Evolutionary conservation across 2,329 filamentous ascomycete genomes (phyloP).

Genomic region (Verticillium alfalfae): DNA sequence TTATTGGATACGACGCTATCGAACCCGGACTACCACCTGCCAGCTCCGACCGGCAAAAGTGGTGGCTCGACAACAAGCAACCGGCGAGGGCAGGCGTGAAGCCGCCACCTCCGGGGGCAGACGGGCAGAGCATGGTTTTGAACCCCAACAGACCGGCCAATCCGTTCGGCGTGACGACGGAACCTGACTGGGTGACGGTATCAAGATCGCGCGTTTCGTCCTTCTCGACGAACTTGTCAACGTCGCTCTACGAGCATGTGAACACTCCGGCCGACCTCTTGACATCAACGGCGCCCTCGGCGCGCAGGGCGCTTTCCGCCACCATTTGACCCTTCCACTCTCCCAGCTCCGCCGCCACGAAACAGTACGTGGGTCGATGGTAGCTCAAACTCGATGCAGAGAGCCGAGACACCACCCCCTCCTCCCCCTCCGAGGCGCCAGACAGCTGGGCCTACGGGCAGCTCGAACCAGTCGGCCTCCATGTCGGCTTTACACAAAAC

Average conservation of each 20-base stretch:
- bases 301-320: slow-evolving; percentile 48
- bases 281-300: slow-evolving; percentile 37
- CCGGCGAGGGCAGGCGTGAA: slow-evolving; percentile 69
- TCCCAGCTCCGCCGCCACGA: slow-evolving; percentile 41
- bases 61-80: slow-evolving; percentile 66
- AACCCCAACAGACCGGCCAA: slow-evolving; percentile 75
- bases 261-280: slow-evolving; percentile 41
- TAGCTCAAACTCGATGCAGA: slow-evolving; percentile 14
- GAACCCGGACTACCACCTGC: slow-evolving; percentile 69
- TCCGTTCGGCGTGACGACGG: slow-evolving; percentile 68
- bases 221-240: slow-evolving; percentile 48
- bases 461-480: not conserved
- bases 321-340: slow-evolving; percentile 38
- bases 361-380: slow-evolving; percentile 36
- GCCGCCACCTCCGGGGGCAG: slow-evolving; percentile 47
- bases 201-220: slow-evolving; percentile 48
- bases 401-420: slow-evolving; percentile 34
- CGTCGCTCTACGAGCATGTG: slow-evolving; percentile 54
- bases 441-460: slow-evolving; percentile 8
- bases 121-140: slow-evolving; percentile 51
- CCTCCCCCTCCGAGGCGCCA: slow-evolving; percentile 40
- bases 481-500: slow-evolving; percentile 7
- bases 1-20: slow-evolving; percentile 76
- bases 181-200: slow-evolving; percentile 78
- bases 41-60: slow-evolving; percentile 63